Conservation (phyloP, 1,139 yeast species). For the Zygoascus hellenicus region DNA sequence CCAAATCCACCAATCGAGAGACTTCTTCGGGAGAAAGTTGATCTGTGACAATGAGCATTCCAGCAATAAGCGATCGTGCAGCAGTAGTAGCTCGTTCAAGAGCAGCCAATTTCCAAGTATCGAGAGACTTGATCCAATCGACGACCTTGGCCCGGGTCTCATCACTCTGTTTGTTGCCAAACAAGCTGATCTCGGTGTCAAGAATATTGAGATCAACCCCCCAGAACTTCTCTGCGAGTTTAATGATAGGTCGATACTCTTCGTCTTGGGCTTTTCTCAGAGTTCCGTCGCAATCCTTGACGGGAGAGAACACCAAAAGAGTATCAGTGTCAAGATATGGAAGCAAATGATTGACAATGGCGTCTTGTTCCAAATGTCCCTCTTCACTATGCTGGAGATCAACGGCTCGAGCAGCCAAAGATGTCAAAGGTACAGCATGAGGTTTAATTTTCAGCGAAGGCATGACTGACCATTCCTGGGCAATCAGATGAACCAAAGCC, state of each 20-base stretch:
- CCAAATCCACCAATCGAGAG: slow-evolving; percentile 73
- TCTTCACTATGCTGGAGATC: slow-evolving; percentile 40
- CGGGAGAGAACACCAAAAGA: slow-evolving; percentile 78
- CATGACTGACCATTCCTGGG: slow-evolving; percentile 83
- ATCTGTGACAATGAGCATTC: slow-evolving; percentile 34
- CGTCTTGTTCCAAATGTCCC: slow-evolving; percentile 22
- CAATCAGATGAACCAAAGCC: slow-evolving; percentile 63
- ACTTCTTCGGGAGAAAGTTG: slow-evolving; percentile 57
- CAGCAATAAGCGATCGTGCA: slow-evolving; percentile 83
- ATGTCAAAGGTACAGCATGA: slow-evolving; percentile 78
- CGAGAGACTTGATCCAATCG: slow-evolving; percentile 58
- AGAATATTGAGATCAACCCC: slow-evolving; percentile 49
- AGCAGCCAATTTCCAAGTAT: slow-evolving; percentile 75
- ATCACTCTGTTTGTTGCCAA: slow-evolving; percentile 68
- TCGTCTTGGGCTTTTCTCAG: slow-evolving; percentile 72
- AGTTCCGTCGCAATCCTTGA: slow-evolving; percentile 73
- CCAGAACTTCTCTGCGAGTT: slow-evolving; percentile 58
- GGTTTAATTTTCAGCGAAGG: slow-evolving; percentile 70
- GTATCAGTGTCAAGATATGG: slow-evolving; percentile 93
- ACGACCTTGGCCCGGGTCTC: slow-evolving; percentile 58
- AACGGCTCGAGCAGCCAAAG: slow-evolving; percentile 78
- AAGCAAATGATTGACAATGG: slow-evolving; percentile 39
- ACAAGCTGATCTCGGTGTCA: slow-evolving; percentile 80
- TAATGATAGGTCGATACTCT: slow-evolving; percentile 66
- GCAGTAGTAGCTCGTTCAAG: slow-evolving; percentile 82